Percentiles rank a stretch among this genome's conserved stretches.
phyloP scores from a whole-genome alignment of 352 stramenopile species.

The Globisporangium yorkense region DNA sequence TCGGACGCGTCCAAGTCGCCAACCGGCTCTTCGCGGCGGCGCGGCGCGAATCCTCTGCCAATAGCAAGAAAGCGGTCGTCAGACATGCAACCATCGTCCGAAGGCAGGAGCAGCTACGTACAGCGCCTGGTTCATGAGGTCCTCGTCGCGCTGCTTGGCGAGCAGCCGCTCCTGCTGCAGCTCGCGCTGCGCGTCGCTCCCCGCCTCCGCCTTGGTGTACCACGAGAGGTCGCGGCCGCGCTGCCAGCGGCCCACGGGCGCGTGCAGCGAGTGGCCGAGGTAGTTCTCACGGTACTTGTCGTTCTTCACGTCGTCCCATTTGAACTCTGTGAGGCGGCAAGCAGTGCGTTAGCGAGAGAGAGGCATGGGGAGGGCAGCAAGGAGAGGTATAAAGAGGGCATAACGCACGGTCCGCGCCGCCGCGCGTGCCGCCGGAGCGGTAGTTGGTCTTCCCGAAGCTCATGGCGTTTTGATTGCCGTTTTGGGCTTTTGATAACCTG shows the following conservation, averaged over 20 bases:
- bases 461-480: conserved; percentile 23
- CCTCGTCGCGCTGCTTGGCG: conserved; percentile 81
- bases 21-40: conserved; percentile 33
- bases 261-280: conserved; percentile 82
- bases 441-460: conserved; percentile 87
- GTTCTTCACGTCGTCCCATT: conserved; percentile 92
- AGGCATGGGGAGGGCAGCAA: background rate
- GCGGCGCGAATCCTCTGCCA: conserved; percentile 57
- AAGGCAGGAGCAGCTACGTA: conserved; percentile 22
- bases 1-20: conserved; percentile 65
- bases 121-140: conserved; percentile 88
- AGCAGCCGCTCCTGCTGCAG: conserved; percentile 59
- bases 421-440: conserved; percentile 78
- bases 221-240: conserved; percentile 88
- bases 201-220: conserved; percentile 64
- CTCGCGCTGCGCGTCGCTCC: conserved; percentile 44
- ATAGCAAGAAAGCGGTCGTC: background rate
- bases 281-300: conserved; percentile 93
- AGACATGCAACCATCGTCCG: too few relatives aligned
- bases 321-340: conserved; percentile 61
- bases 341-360: background rate
- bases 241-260: conserved; percentile 86
- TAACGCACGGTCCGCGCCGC: conserved; percentile 77
- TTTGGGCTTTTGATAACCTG: too few relatives aligned
- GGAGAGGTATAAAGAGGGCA: background rate